Conservation (phyloP, 2,329 filamentous ascomycete species). For the Diaporthe vaccinii region DNA sequence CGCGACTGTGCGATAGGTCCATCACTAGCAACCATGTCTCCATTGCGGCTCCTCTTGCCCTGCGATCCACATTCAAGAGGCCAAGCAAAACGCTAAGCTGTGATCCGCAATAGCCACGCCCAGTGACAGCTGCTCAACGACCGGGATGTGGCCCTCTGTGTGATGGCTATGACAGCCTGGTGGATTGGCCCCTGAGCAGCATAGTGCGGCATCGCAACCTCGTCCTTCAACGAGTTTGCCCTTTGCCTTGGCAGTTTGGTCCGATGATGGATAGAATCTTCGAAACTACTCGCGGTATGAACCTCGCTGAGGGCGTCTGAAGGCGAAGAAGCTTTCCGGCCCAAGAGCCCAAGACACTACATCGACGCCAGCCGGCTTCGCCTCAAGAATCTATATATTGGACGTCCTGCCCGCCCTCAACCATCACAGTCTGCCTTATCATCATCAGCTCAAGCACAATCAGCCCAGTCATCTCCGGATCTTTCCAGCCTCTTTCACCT, state of each 20-base stretch:
- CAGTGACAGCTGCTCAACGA: constrained; percentile 21
- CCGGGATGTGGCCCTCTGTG: not conserved
- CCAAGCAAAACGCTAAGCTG: constrained; percentile 28
- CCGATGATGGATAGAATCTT: constrained; percentile 24
- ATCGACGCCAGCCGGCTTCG: not conserved
- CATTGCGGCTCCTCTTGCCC: constrained; percentile 21
- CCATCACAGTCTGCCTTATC: not conserved
- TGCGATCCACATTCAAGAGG: not conserved
- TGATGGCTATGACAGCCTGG: constrained; percentile 2
- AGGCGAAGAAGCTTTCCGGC: constrained; percentile 17
- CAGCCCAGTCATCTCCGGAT: not conserved
- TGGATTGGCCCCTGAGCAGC: constrained; percentile 13
- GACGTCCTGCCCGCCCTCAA: not conserved
- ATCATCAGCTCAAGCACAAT: constrained; percentile 29
- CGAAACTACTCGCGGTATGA: constrained; percentile 24
- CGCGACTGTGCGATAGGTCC: constrained; percentile 23
- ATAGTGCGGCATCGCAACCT: constrained; percentile 26
- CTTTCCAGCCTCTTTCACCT: constrained; percentile 10
- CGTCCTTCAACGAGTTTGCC: constrained; percentile 1
- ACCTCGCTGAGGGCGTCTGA: constrained; percentile 9
- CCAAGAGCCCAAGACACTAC: constrained; percentile 22
- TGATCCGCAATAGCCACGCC: constrained; percentile 16
- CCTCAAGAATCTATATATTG: constrained; percentile 33
- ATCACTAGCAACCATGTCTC: constrained; percentile 7
- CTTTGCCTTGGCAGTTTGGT: constrained; percentile 38